Base-by-base conservation (phyloP, 805 yeast species). In the Ogataea corticis region DNA sequence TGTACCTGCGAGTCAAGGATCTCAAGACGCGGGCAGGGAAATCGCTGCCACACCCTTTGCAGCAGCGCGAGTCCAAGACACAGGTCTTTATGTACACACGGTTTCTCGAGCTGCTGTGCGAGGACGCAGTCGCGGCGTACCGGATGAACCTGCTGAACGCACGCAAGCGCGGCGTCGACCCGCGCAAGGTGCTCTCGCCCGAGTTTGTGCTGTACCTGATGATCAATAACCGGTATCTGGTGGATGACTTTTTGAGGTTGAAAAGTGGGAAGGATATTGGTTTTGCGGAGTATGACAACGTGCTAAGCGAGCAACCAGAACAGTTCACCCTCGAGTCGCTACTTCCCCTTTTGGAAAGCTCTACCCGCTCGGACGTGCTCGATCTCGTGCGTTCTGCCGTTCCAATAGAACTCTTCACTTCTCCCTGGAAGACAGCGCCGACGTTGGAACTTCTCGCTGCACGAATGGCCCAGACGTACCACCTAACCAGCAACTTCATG, bases 51-150 rank as follows among this genome's bases (percentile, higher is more conserved):
- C 85, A 80, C 50, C 54, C 62, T 1, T 71, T 78, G 11, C 83
- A 81, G 0, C 48, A 78, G 12, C 56, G 63, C 3, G 68, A 76
- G 5, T 74, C 86, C 2, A 73, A 75, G 54, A 48, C 72, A n/a
- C 94, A 86, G 65, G 80, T 83, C 3, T 71, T 72, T 64, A 75
- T 80, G 51, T 86, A 86, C 58, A 66, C 78, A 16, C 62, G 69
- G 33, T 71, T 85, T 41, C 51, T 83, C 5, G 74, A 69, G 16
- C 46, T 63, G 2, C 51, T 82, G 28, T 45, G 63, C 7, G 25
- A 48, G 19, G 58, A 56, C 42, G 39, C 56, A 0, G 52, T 54
- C 12, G 49, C 56, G 13, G 67, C 78, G 0, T 80, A 77, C 57
- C 45, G 62, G 1, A 69, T 72, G 52, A 58, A 81, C 23, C 39